Base-by-base conservation (phyloP, 2,329 filamentous ascomycete species). In the Xylaria sp. region DNA sequence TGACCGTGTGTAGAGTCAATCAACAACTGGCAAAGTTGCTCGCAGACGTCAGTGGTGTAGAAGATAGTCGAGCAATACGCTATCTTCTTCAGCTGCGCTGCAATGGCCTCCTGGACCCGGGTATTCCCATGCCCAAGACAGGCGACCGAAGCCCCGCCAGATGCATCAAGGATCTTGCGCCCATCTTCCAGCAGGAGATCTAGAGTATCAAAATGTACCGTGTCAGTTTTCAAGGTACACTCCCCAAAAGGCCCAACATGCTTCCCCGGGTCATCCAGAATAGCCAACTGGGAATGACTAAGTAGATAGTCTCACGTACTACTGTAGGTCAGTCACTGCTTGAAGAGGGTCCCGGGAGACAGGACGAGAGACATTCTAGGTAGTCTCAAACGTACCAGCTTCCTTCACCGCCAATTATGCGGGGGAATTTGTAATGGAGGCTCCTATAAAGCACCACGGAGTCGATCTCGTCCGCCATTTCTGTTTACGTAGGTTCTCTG, bases 71-170 rank as follows among this genome's bases (percentile, higher is more conserved):
- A 69, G 45, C 74, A 75, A 56, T 79, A 80, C 7, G 74, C 71
- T 16, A 75, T 64, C 18, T 71, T 66, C 17, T 69, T 55, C 26
- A 79, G 66, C 63, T 80, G 77, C 9, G 67, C 63, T 8, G 65
- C 54, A 42, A 77, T 72, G 4, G 76, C 77, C 22, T 71, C 61
- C 26, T 71, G 70, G 13, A 80, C 75, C 49, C 72, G 67, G 18
- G 62, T 47, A 48, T 79, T 66, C 6, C 74, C 73, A 61, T 78
- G 77, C 2, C 78, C 78, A 22, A 80, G 63, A 58, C 76, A 78
- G 7, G 75, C 71, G 24, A 80, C 78, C 0, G 77, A 74, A 2
- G 78, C 74, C 17, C 78, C 78, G 7, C 76, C 73, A 7, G 72
- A 75, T 8, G 74, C 76, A 53, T 80, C 78, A 3, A 80, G 66